phyloP scores from a whole-genome alignment of 768 basidiomycete genomes.

The Tulasnella sp. region DNA sequence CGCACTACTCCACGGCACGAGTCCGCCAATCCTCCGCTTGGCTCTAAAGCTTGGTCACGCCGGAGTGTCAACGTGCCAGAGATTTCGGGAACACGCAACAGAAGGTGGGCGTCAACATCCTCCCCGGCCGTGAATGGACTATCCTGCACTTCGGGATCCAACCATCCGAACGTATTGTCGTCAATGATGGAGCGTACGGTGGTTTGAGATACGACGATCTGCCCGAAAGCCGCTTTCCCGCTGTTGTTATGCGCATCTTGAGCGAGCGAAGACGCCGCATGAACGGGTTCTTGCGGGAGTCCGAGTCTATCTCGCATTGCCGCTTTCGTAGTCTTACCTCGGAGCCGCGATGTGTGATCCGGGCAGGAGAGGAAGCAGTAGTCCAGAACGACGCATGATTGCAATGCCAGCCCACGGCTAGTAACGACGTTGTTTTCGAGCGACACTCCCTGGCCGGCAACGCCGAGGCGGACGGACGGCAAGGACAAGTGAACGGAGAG shows the following conservation, averaged over 20 bases:
- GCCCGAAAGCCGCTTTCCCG: not conserved
- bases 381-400: constrained; percentile 40
- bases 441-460: constrained; percentile 74
- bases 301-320: constrained; percentile 38
- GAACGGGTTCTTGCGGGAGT: not conserved
- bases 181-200: constrained; percentile 6
- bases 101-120: constrained; percentile 16
- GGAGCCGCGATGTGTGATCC: constrained; percentile 12
- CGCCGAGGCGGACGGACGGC: constrained; percentile 48
- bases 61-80: not conserved
- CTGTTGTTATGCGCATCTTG: not conserved
- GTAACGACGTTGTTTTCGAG: constrained; percentile 39
- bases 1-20: not conserved
- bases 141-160: not conserved
- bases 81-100: constrained; percentile 6
- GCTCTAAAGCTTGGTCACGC: constrained; percentile 1
- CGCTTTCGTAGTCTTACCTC: not conserved
- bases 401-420: constrained; percentile 56
- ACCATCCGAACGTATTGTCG: constrained; percentile 2
- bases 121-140: not conserved
- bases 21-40: constrained; percentile 2
- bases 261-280: not conserved
- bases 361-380: constrained; percentile 35
- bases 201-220: not conserved
- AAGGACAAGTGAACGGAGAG: constrained; percentile 45